phyloP scores from a whole-genome alignment of 164 flowering plant genomes.

The Umbilicus rupestris region DNA sequence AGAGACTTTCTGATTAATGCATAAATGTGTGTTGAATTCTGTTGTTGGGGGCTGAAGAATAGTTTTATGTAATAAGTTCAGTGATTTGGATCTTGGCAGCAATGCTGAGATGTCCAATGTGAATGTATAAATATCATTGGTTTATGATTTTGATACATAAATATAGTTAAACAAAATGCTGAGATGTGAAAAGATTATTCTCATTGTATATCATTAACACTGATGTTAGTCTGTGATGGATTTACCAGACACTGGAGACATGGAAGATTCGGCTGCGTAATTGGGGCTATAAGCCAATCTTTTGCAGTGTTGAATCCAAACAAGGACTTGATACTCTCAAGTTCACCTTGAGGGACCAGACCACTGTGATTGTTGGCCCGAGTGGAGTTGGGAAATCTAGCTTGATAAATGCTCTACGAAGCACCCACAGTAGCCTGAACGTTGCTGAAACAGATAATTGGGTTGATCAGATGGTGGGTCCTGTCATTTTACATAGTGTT shows the following conservation, averaged over 20 bases:
- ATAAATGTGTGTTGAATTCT: background rate
- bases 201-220: background rate
- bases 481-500: background rate
- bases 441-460: constrained; percentile 33
- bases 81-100: background rate
- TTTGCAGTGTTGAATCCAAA: constrained; percentile 77
- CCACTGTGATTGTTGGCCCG: constrained; percentile 88
- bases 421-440: constrained; percentile 20
- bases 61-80: background rate
- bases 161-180: background rate
- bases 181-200: background rate
- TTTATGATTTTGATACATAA: background rate
- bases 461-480: constrained; percentile 44
- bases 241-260: constrained; percentile 34
- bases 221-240: constrained; percentile 3
- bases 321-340: constrained; percentile 54
- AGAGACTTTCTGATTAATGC: background rate
- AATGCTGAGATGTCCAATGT: background rate
- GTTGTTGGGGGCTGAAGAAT: background rate
- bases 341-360: constrained; percentile 53
- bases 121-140: background rate
- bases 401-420: constrained; percentile 83
- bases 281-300: constrained; percentile 85
- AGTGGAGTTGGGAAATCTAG: constrained; percentile 99
- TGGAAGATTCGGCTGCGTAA: constrained; percentile 65